A percentile compares a stretch with the other conserved stretches of the same genome.
phyloP scores from a whole-genome alignment of 2,329 filamentous ascomycete genomes.

The Lecanoromycetidae sp. region DNA sequence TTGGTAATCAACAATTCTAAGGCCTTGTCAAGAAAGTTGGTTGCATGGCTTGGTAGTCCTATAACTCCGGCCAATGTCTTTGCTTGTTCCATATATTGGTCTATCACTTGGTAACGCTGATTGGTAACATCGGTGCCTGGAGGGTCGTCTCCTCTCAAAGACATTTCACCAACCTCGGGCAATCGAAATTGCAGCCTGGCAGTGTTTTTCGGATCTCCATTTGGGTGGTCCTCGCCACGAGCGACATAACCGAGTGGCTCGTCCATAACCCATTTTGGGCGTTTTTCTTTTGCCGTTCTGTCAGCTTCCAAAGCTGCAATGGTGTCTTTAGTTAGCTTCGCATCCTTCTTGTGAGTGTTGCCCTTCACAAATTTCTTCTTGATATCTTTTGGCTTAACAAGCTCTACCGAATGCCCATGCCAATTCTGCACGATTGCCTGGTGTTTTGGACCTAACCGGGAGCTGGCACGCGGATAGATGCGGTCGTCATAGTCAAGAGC shows the following conservation, averaged over 20 bases:
- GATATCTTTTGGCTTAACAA: constrained; percentile 75
- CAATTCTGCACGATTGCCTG: constrained; percentile 77
- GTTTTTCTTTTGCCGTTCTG: constrained; percentile 62
- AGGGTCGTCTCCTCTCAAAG: constrained; percentile 34
- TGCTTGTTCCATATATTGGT: constrained; percentile 63
- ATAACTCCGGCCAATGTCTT: constrained; percentile 49
- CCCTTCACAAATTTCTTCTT: constrained; percentile 62
- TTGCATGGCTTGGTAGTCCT: constrained; percentile 62
- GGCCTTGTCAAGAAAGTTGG: constrained; percentile 79
- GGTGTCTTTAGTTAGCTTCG: constrained; percentile 67
- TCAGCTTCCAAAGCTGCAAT: constrained; percentile 70
- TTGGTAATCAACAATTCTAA: constrained; percentile 59
- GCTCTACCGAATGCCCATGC: constrained; percentile 77
- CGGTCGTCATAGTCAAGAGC: constrained; percentile 93
- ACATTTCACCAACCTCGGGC: constrained; percentile 41
- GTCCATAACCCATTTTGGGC: constrained; percentile 89
- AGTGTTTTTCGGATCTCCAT: constrained; percentile 63
- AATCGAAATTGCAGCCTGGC: constrained; percentile 69
- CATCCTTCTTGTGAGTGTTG: constrained; percentile 56
- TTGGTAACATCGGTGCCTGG: constrained; percentile 21
- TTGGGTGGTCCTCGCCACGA: constrained; percentile 65
- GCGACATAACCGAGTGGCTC: constrained; percentile 75
- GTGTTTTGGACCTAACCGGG: constrained; percentile 77
- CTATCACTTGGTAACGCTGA: constrained; percentile 48
- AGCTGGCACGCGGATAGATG: constrained; percentile 91